Evolutionary conservation across 257 asterid species (phyloP).

Genomic region (Penstemon newberryi): DNA sequence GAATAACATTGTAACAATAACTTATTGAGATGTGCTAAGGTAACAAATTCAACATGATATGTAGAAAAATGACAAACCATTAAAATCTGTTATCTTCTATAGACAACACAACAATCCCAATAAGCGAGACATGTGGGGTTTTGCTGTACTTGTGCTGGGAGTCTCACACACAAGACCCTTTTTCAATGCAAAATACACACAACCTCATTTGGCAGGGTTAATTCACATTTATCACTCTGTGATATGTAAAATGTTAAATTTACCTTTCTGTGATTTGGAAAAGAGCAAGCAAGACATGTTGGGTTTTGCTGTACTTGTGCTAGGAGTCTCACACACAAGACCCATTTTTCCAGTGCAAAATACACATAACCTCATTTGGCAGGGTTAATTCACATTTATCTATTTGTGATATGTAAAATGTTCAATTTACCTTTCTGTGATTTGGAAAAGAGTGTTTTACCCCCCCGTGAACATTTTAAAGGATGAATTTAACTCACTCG

Average conservation of each 20-base stretch:
- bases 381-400: too few species aligned
- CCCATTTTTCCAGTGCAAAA: not conserved
- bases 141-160: not conserved
- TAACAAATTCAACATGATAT: slow-evolving; percentile 18
- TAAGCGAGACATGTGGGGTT: not conserved
- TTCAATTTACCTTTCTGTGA: too few species aligned
- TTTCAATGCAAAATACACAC: not conserved
- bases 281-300: not conserved
- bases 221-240: too few species aligned
- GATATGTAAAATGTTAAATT: too few species aligned
- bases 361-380: not conserved
- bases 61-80: not conserved
- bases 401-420: too few species aligned
- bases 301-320: not conserved
- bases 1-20: slow-evolving; percentile 23
- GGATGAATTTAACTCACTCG: too few species aligned
- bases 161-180: not conserved
- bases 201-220: not conserved
- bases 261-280: too few species aligned
- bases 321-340: not conserved
- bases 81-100: not conserved
- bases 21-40: slow-evolving; percentile 14
- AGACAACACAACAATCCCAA: not conserved
- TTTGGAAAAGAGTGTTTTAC: too few species aligned
- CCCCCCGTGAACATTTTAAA: too few species aligned